Percentiles rank a stretch among this genome's conserved stretches.
phyloP scores from a whole-genome alignment of 1,284 basidiomycete species.

The Pseudozyma hubeiensis region DNA sequence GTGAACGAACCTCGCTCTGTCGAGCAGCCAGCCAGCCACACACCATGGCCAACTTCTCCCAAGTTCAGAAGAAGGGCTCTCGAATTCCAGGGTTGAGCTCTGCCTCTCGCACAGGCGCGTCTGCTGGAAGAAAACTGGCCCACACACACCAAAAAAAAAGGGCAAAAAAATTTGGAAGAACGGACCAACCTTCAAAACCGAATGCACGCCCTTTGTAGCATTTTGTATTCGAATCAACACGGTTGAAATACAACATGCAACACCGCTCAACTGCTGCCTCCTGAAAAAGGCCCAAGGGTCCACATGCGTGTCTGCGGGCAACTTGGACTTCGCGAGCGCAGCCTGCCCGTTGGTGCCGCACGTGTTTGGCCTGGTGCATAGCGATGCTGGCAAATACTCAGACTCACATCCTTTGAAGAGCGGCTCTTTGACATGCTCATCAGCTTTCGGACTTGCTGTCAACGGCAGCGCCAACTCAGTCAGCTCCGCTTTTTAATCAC shows the following conservation, averaged over 20 bases:
- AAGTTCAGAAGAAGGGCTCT: too few relatives aligned
- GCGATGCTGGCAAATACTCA: too few relatives aligned
- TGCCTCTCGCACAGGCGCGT: slow-evolving; percentile 8
- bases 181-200: slow-evolving; percentile 6
- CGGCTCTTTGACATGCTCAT: too few relatives aligned
- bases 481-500: too few relatives aligned
- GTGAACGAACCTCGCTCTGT: neutral
- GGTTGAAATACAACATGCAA: neutral
- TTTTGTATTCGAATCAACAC: slow-evolving; percentile 2
- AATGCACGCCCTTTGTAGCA: neutral
- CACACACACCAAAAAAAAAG: slow-evolving; percentile 10
- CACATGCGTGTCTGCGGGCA: too few relatives aligned
- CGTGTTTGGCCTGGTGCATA: slow-evolving; percentile 12
- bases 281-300: too few relatives aligned
- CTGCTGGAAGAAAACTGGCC: slow-evolving; percentile 1
- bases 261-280: too few relatives aligned
- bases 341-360: slow-evolving; percentile 15
- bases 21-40: neutral
- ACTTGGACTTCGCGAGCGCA: neutral
- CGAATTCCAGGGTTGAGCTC: too few relatives aligned
- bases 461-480: too few relatives aligned
- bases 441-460: too few relatives aligned
- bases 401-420: too few relatives aligned
- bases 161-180: slow-evolving; percentile 30
- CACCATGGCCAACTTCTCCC: neutral